Evolutionary conservation across 768 basidiomycete genomes (phyloP).

Genomic region (Kwoniella mangroviensis): DNA sequence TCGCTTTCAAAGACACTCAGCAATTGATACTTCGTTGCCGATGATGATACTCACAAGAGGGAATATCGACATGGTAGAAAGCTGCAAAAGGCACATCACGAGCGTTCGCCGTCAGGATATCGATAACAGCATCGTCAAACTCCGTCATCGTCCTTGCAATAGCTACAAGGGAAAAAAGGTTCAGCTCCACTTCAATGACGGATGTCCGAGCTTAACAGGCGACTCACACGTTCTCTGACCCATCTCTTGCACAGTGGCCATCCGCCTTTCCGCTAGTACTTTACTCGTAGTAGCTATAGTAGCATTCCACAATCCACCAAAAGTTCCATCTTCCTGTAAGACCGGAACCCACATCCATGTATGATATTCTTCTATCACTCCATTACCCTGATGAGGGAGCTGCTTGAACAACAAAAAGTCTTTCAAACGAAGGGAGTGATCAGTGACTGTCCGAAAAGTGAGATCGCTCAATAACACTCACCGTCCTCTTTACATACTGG

Average conservation of each 20-base stretch:
- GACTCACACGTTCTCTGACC: constrained; percentile 47
- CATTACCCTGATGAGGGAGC: constrained; percentile 40
- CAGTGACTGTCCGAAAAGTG: not conserved
- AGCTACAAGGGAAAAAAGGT: constrained; percentile 23
- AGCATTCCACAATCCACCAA: constrained; percentile 53
- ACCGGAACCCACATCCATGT: constrained; percentile 55
- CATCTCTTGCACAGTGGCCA: constrained; percentile 49
- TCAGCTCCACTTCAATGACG: not conserved
- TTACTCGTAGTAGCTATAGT: constrained; percentile 52
- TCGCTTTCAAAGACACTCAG: not conserved
- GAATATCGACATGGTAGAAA: constrained; percentile 48
- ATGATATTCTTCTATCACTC: constrained; percentile 48
- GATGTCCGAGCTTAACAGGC: not conserved
- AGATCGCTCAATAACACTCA: not conserved
- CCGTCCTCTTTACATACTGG: constrained; percentile 52
- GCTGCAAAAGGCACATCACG: constrained; percentile 52
- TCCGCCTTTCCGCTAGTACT: constrained; percentile 49
- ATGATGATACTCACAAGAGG: constrained; percentile 12
- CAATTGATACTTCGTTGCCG: not conserved
- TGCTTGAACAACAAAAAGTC: constrained; percentile 50
- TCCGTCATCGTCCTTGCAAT: constrained; percentile 50
- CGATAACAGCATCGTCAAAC: constrained; percentile 49
- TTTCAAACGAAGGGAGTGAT: not conserved
- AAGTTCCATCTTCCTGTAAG: constrained; percentile 42
- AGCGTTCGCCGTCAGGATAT: constrained; percentile 41